Evolutionary conservation across 2,329 filamentous ascomycete genomes (phyloP).

Genomic region (Ophiobolus disseminans): DNA sequence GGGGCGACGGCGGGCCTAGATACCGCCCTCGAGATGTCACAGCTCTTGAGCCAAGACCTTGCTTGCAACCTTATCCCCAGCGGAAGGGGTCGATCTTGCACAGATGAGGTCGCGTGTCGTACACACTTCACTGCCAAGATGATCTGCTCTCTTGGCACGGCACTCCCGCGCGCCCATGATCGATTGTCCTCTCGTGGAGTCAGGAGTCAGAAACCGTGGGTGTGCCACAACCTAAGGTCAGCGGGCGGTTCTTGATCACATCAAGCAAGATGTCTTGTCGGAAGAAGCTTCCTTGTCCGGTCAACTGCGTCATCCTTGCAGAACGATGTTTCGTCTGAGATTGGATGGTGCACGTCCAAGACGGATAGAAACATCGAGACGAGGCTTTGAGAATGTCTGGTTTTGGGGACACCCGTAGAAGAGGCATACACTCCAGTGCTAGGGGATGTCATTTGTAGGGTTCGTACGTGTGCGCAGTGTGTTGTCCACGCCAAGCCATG

Average conservation of each 20-base stretch:
- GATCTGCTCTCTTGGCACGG: conserved; percentile 28
- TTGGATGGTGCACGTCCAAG: background rate
- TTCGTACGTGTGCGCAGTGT: conserved; percentile 3
- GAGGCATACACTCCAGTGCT: background rate
- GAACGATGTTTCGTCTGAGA: background rate
- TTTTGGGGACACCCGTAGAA: background rate
- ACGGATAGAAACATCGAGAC: too few relatives aligned
- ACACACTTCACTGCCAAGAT: conserved; percentile 26
- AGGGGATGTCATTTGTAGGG: background rate
- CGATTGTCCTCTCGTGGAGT: conserved; percentile 7
- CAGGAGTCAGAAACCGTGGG: background rate
- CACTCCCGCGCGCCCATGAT: conserved; percentile 15
- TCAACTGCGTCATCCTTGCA: background rate
- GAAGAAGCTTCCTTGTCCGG: background rate
- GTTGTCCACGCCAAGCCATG: conserved; percentile 9
- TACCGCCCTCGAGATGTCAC: too few relatives aligned
- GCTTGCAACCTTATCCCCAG: conserved; percentile 2
- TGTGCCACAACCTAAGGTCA: conserved; percentile 4
- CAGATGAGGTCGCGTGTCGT: conserved; percentile 9
- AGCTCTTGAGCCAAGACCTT: conserved; percentile 5
- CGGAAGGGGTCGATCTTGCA: conserved; percentile 20
- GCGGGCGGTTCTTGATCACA: conserved; percentile 17
- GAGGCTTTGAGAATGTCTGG: background rate
- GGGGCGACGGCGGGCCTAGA: too few relatives aligned
- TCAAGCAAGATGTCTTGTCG: conserved; percentile 15